phyloP scores from a whole-genome alignment of 1,139 yeast genomes.

The Taphrina sp. region DNA sequence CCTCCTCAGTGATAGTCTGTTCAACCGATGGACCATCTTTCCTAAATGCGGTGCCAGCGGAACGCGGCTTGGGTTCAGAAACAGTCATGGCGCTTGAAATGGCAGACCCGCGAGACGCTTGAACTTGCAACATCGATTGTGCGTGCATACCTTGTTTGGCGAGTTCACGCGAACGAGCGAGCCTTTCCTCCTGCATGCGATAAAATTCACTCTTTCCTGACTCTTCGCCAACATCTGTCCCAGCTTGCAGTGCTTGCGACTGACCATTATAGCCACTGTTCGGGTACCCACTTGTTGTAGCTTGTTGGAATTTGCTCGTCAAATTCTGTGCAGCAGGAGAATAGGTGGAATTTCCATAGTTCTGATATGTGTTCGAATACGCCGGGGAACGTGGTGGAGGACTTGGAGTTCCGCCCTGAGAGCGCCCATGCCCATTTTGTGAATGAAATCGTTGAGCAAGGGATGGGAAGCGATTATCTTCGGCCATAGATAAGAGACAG shows the following conservation, averaged over 20 bases:
- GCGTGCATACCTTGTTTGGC: constrained; percentile 29
- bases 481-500: no score
- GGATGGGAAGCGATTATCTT: constrained; percentile 28
- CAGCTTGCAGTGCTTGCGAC: constrained; percentile 9
- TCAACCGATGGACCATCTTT: constrained; percentile 30
- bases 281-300: constrained; percentile 2
- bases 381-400: constrained; percentile 31
- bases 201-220: constrained; percentile 15
- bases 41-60: constrained; percentile 16
- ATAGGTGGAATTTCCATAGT: constrained; percentile 9
- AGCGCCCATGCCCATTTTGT: constrained; percentile 19
- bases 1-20: constrained; percentile 27
- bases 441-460: constrained; percentile 26
- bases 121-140: constrained; percentile 11
- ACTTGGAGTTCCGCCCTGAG: constrained; percentile 15
- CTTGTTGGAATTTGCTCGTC: constrained; percentile 27
- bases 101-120: constrained; percentile 10
- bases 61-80: constrained; percentile 5
- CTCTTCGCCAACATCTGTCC: constrained; percentile 6
- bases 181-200: constrained; percentile 24
- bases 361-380: constrained; percentile 23
- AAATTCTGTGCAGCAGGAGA: constrained; percentile 30
- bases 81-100: constrained; percentile 2
- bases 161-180: constrained; percentile 17
- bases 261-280: constrained; percentile 11